phyloP scores from a whole-genome alignment of 228 moss, liverwort and hornwort genomes.

The Sphagnum magellanicum region DNA sequence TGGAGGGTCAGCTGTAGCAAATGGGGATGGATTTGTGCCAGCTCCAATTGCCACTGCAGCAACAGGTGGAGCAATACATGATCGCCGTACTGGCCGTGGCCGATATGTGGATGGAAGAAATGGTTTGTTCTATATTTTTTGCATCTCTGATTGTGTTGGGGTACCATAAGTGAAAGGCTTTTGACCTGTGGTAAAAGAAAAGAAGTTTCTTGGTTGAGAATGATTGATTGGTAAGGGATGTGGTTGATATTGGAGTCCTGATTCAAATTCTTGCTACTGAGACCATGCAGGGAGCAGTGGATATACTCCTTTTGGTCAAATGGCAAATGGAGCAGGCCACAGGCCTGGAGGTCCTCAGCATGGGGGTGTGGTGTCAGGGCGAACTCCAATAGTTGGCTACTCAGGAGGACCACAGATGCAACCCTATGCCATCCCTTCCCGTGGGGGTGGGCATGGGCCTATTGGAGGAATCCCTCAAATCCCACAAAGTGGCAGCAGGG shows the following conservation, averaged over 20 bases:
- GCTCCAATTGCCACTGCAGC: constrained; percentile 79
- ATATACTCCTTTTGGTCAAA: constrained; percentile 73
- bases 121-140: constrained; percentile 20
- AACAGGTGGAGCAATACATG: constrained; percentile 58
- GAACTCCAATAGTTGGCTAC: constrained; percentile 57
- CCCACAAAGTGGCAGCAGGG: constrained; percentile 81
- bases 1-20: constrained; percentile 67
- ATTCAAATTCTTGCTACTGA: background rate
- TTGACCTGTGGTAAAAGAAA: background rate
- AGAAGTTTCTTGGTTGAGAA: too few relatives aligned
- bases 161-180: background rate
- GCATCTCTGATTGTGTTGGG: background rate
- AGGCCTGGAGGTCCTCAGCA: constrained; percentile 67
- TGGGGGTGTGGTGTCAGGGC: constrained; percentile 62
- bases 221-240: background rate
- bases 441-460: constrained; percentile 93
- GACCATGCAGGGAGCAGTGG: constrained; percentile 35
- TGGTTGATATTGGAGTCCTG: background rate
- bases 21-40: constrained; percentile 89
- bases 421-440: constrained; percentile 90
- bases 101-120: constrained; percentile 72
- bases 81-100: constrained; percentile 84
- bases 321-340: constrained; percentile 64
- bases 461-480: constrained; percentile 88
- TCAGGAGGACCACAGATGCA: constrained; percentile 77